Evolutionary conservation across 2,329 filamentous ascomycete genomes (phyloP).

Genomic region (Chrysosphaeria jannelii): DNA sequence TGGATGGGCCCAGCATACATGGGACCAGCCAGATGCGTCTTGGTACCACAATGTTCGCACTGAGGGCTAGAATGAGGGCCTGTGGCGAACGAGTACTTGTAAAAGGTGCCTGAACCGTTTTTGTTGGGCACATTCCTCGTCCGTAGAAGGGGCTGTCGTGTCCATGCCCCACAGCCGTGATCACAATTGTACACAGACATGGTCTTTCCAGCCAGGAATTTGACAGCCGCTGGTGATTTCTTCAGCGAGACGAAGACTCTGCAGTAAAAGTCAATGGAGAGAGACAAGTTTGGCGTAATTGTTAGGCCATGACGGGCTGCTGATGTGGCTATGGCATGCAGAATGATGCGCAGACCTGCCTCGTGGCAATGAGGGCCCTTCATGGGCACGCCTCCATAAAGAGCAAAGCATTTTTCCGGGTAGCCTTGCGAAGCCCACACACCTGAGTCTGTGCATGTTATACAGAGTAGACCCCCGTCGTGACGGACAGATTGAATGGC

Average conservation of each 20-base stretch:
- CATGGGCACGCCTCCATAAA: conserved; percentile 75
- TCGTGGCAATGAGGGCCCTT: conserved; percentile 75
- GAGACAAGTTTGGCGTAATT: conserved; percentile 69
- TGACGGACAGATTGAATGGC: conserved; percentile 58
- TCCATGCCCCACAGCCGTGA: conserved; percentile 70
- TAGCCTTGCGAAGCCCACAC: conserved; percentile 90
- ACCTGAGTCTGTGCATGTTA: conserved; percentile 88
- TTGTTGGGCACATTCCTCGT: conserved; percentile 38
- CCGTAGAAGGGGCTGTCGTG: conserved; percentile 46
- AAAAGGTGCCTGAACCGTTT: conserved; percentile 35
- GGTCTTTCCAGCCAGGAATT: conserved; percentile 67
- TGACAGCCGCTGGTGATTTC: conserved; percentile 59
- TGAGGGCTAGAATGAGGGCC: conserved; percentile 33
- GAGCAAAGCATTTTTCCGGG: conserved; percentile 68
- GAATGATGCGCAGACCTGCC: conserved; percentile 57
- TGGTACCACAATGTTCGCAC: conserved; percentile 63
- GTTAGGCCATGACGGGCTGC: conserved; percentile 64
- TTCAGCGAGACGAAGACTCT: conserved; percentile 63
- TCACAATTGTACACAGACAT: conserved; percentile 90
- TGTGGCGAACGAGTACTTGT: conserved; percentile 48
- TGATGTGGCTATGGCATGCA: conserved; percentile 51
- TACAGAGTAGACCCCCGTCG: conserved; percentile 71
- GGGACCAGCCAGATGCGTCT: conserved; percentile 66
- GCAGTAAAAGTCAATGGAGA: conserved; percentile 90
- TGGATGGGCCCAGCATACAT: conserved; percentile 90